Evolutionary conservation across 1,284 basidiomycete species (phyloP), one percentile per base, ranked within the genome.

Genomic region (Tausonia pullulans): DNA sequence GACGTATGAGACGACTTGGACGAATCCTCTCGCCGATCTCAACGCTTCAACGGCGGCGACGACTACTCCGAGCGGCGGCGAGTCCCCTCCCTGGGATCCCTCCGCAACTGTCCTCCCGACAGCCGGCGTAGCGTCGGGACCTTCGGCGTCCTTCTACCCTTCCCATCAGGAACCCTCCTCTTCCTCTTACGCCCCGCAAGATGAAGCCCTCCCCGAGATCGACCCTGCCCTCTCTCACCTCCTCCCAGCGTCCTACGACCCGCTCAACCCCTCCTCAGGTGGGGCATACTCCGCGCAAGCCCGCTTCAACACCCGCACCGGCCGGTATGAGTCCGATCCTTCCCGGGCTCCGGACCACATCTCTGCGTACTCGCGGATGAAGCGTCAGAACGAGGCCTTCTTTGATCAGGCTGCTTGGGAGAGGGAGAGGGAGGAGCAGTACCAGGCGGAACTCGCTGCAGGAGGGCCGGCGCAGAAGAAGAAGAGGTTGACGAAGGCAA

Each of bases 381-480:
- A 88, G 73, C 81, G 90, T 61, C 92, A 92, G 86, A 89, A 85
- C 76, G 83, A 85, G 72, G 87, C 88, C 69, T 94, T 90, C 76
- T 94, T 93, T 70, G 90, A 94, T 71, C 85, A 90, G 44, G 82
- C 83, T 13, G 83, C 81, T 59, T 94, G 89, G 88, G 87, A 92
- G 76, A 71, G 81, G 66, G 82, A 90, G 58, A 80, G 86, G 11
- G 86, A 83, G 56, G 73, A 79, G 67, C 79, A 84, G 10, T 80
- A 82, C 27, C 64, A 83, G 81, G 66, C 79, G 75, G 14, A 81
- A 79, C 40, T 81, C 79, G 48, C 83, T 79, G 66, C 82, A 81
- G 68, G 86, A 84, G 4, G 67, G 69, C 2, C 68, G 63, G 2
- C 55, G 63, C 74, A 87, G 60, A 72, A 87, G 74, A 79, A 84